Base-by-base conservation (phyloP, 768 basidiomycete genomes). In the Russula sp. region DNA sequence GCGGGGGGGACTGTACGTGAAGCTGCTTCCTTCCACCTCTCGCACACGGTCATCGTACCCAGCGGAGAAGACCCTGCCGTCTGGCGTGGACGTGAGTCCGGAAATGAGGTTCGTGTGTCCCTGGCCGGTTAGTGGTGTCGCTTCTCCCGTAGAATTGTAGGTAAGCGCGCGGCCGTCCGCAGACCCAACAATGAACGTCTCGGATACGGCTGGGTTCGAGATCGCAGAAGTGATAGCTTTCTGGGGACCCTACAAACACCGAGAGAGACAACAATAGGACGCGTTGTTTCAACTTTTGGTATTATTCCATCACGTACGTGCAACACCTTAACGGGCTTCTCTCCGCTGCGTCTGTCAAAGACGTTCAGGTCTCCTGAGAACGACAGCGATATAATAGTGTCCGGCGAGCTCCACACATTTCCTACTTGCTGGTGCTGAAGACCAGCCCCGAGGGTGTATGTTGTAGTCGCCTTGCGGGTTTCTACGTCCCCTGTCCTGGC, bases 361-460 rank as follows among this genome's bases (percentile, higher is more conserved):
- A 96, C 70, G 67, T 88, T 91, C 58, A 98, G 77, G 58, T 84
- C 81, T 14, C 95, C 93, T 0, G 83, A 85, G 66, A 96, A 75
- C 0, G 93, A 93, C 32, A 98, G 75, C 5, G 92, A 94, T 41
- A 92, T 84, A 56, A 97, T 83, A 60, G 83, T 80, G 56, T 79
- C 79, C 36, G 81, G 76, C 45, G 81, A 83, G 56, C 78, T 86
- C 91, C 92, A 97, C n/a, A 83, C 82, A 66, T 88, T 89, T 34
- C 95, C 95, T 32, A 90, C 79, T 76, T 98, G 95, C 70, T 98
- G 95, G 66, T 88, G 75, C 34, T 79, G 75, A 34, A 96, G 74
- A n/a, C 84, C 87, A 39, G 83, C 73, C 11, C 91, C 93, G 20
- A 94, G 72, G 1, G 79, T 80, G 85, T 88, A 95, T 1, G 83